These are phyloP conservation scores for Ophiobolus disseminans DNA, from an alignment of 2,329 filamentous ascomycete species.

Conservation along the genomic window DNA sequence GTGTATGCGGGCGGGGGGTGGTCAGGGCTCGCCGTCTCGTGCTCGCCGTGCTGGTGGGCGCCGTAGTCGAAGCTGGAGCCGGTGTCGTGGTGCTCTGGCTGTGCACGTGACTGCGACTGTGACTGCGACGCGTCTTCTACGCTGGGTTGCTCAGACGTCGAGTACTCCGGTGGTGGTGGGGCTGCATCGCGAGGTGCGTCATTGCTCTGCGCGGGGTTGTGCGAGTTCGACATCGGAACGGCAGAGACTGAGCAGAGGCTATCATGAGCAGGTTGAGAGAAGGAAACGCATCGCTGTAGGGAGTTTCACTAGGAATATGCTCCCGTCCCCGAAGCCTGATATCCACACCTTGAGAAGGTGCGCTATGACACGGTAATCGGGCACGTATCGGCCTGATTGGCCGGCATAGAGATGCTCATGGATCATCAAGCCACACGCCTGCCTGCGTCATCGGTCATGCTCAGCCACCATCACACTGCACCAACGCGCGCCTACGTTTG, in stretches of 20 bases:
- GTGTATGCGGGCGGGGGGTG: slow-evolving; percentile 51
- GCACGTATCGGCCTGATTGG: slow-evolving; percentile 2
- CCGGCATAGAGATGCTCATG: neutral
- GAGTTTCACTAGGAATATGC: neutral
- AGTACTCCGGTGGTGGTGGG: slow-evolving; percentile 21
- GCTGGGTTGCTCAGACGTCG: slow-evolving; percentile 7
- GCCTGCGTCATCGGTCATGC: slow-evolving; percentile 17
- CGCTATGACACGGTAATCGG: neutral
- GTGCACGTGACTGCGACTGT: slow-evolving; percentile 9
- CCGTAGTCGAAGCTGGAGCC: slow-evolving; percentile 13
- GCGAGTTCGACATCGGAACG: slow-evolving; percentile 29
- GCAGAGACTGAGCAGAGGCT: slow-evolving; percentile 1
- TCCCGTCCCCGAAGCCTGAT: neutral
- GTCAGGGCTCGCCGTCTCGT: slow-evolving; percentile 21
- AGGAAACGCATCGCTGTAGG: neutral
- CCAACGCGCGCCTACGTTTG: neutral
- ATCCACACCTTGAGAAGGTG: slow-evolving; percentile 3
- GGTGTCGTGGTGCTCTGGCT: slow-evolving; percentile 4
- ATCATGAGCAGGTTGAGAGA: slow-evolving; percentile 4
- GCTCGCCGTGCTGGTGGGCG: slow-evolving; percentile 19
- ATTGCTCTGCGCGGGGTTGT: slow-evolving; percentile 19
- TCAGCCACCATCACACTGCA: neutral
- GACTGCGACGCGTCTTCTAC: slow-evolving; percentile 10
- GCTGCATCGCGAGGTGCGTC: slow-evolving; percentile 19
- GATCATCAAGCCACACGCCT: too few species aligned